Base-by-base conservation (phyloP, 2,329 filamentous ascomycete genomes). In the Alternaria atra region DNA sequence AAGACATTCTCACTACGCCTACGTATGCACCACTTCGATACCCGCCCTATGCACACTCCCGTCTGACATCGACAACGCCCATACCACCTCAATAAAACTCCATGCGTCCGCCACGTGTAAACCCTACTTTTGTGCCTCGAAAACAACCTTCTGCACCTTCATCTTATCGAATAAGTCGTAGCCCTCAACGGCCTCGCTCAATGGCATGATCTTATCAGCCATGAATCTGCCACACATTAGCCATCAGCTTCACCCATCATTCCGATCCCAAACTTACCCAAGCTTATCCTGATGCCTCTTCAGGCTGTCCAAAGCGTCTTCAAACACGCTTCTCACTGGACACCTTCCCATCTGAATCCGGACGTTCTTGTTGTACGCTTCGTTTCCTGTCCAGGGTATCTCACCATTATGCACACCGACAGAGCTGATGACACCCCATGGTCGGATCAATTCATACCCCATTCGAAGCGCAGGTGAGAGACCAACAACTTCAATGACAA, bases 401-500 rank as follows among this genome's bases (percentile, higher is more conserved):
- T 82, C 80, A 13, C 73, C 80, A 46, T 82, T 83, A 67, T 84
- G 83, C 27, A 85, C 83, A 23, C 83, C 83, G 20, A 84, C 82
- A 52, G 77, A 81, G 46, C 73, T 79, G 37, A 85, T 83, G 27
- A 80, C 70, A 0, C 83, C 83, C 81, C 81, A 85, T 0, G 83
- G 83, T 51, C 83, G 72, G 51, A 84, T 73, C 58, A 84, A 73
- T 59, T 85, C 82, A 56, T 80, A 84, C 3, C 79, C 79, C 71
- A 84, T 76, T 62, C 80, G 76, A 60, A 84, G 76, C 10, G 83
- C 83, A 34, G 82, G 80, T 39, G 79, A 80, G 52, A 84, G 73
- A 6, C 83, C 83, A 5, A 84, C 83, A 4, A 82, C 80, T 66
- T 84, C 83, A 47, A 97, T 89, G 2, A 95, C 89, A 17, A 92